Conservation (phyloP, 768 basidiomycete genomes). For the Mycena kentingensis region DNA sequence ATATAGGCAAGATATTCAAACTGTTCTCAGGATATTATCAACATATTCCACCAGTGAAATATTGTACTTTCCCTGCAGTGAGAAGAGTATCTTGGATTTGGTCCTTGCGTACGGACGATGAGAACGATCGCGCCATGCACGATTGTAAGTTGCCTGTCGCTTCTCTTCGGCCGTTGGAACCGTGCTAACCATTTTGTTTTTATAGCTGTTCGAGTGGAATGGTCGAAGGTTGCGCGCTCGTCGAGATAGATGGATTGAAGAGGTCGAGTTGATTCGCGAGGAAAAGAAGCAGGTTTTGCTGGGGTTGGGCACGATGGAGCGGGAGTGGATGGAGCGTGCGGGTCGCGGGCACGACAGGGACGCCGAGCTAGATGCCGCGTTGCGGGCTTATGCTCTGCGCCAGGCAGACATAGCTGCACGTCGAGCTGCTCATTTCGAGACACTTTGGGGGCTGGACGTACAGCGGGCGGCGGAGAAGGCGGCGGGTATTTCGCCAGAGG, state of each 20-base stretch:
- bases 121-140: constrained; percentile 2
- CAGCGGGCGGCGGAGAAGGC: no score
- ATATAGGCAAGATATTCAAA: no score
- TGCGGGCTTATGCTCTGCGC: background rate
- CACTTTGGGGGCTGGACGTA: no score
- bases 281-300: constrained; percentile 22
- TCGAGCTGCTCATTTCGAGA: no score
- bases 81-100: constrained; percentile 12
- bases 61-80: no score
- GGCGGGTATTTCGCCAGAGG: no score
- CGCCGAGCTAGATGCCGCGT: background rate
- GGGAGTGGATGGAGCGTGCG: background rate
- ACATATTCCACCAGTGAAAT: no score
- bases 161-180: no score
- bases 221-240: constrained; percentile 25
- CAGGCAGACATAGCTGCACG: background rate
- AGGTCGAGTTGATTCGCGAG: constrained; percentile 22
- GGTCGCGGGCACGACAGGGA: background rate
- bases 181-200: background rate
- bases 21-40: no score
- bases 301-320: background rate
- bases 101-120: constrained; percentile 2
- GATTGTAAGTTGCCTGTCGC: constrained; percentile 4
- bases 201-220: constrained; percentile 23
- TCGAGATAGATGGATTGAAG: constrained; percentile 23